Base-by-base conservation (phyloP, 2,329 filamentous ascomycete genomes). In the Alternaria infectoria region DNA sequence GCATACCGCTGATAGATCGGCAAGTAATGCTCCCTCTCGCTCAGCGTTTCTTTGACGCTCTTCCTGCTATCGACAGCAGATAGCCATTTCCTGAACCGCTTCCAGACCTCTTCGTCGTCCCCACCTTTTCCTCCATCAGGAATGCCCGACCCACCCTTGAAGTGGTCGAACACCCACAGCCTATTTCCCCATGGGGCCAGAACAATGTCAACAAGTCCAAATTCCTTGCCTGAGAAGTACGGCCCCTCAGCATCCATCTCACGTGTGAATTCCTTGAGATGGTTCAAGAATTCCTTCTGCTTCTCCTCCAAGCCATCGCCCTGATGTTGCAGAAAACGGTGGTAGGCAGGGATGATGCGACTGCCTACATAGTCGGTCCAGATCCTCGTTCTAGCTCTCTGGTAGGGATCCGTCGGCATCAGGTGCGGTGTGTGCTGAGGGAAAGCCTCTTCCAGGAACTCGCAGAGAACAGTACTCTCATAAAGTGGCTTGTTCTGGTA, bases 361-460 rank as follows among this genome's bases (percentile, higher is more conserved):
- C 83, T 87, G 44, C 85, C 88, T 23, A 92, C 85, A 69, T 91
- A 93, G 68, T 93, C 90, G 45, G 89, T 90, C 91, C 91, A 94
- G 54, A 94, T 86, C 32, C 90, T 82, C 45, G 87, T 88, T 19
- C 88, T 79, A 4, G 91, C 91, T 56, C 86, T 84, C 57, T 88
- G 84, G 71, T 92, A 94, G 0, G 87, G 81, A 59, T 89, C 87
- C 0, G 77, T 72, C 0, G 91, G 89, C 10, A 92, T 79, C 5
- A 94, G 77, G 2, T 79, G 76, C 2, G 83, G 83, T 57, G 58
- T 82, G 77, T 73, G 84, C 5, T 83, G 82, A 0, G 85, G 81
- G 64, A 88, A 93, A 0, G 87, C 88, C 65, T 94, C 91, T 67
- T 95, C 89, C 1, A 95, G 83, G 68, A 92, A 95, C 76, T 93